A percentile compares a stretch with the other conserved stretches of the same genome.
Evolutionary conservation across 1,284 basidiomycete genomes (phyloP).

Genomic region (Irpex sp.): DNA sequence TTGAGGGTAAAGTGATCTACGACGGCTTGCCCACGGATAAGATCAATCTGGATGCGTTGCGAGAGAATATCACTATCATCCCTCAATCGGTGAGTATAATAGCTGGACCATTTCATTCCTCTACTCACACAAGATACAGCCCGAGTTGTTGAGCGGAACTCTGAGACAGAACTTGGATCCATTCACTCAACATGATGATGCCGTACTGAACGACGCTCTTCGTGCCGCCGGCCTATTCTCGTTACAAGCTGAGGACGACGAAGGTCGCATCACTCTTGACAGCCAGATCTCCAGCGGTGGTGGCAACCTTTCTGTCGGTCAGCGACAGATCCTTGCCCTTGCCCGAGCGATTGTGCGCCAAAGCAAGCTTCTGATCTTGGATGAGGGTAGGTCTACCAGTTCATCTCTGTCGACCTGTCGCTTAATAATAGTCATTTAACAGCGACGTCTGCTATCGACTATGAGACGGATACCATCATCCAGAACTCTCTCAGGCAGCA

Average conservation of each 20-base stretch:
- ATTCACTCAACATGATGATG: constrained; percentile 73
- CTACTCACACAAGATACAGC: constrained; percentile 34
- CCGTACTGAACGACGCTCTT: constrained; percentile 47
- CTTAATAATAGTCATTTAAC: not conserved
- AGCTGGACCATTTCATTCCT: not conserved
- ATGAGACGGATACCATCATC: constrained; percentile 54
- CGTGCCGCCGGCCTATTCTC: constrained; percentile 52
- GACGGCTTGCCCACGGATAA: constrained; percentile 28
- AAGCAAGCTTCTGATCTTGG: constrained; percentile 61
- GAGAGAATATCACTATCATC: constrained; percentile 45
- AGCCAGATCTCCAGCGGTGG: constrained; percentile 55
- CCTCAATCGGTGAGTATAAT: constrained; percentile 29
- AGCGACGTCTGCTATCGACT: constrained; percentile 30
- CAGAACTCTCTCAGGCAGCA: constrained; percentile 52
- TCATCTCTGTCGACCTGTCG: not conserved
- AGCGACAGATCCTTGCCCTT: constrained; percentile 59
- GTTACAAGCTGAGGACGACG: constrained; percentile 44
- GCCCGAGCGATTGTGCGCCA: constrained; percentile 56
- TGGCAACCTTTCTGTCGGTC: constrained; percentile 53
- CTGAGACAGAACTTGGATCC: constrained; percentile 66
- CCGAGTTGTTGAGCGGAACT: constrained; percentile 61
- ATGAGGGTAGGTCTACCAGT: constrained; percentile 43
- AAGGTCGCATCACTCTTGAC: constrained; percentile 50
- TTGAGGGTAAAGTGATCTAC: constrained; percentile 39
- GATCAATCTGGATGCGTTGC: constrained; percentile 59